Evolutionary conservation across 768 basidiomycete species (phyloP).

Genomic region (Boletus rubropictus): DNA sequence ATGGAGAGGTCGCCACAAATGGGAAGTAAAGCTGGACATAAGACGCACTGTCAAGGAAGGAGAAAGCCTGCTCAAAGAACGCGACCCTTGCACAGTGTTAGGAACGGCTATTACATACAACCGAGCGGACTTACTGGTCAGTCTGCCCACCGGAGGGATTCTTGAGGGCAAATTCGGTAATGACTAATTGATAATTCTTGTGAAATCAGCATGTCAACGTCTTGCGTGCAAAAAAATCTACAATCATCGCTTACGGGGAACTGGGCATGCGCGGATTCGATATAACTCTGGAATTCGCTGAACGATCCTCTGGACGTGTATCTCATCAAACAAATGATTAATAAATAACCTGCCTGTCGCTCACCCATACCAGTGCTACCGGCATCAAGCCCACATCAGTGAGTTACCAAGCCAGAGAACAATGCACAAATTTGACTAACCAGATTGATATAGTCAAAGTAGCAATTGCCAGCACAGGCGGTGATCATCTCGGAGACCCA

Average conservation of each 20-base stretch:
- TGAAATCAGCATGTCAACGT: neutral
- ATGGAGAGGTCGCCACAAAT: slow-evolving; percentile 31
- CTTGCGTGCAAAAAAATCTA: neutral
- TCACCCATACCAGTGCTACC: slow-evolving; percentile 30
- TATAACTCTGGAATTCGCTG: slow-evolving; percentile 24
- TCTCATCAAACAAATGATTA: neutral
- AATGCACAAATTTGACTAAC: slow-evolving; percentile 8
- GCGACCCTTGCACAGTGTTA: slow-evolving; percentile 21
- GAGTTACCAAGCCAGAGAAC: neutral
- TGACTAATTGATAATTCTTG: slow-evolving; percentile 23
- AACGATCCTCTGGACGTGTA: slow-evolving; percentile 19
- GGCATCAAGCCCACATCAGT: neutral
- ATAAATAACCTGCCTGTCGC: neutral
- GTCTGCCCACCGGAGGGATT: slow-evolving; percentile 29
- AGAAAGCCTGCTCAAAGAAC: slow-evolving; percentile 31
- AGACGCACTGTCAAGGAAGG: slow-evolving; percentile 31
- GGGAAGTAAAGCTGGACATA: slow-evolving; percentile 35
- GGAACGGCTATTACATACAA: neutral
- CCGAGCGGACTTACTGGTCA: slow-evolving; percentile 22
- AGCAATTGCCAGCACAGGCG: slow-evolving; percentile 33
- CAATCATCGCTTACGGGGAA: slow-evolving; percentile 23
- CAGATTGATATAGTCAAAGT: slow-evolving; percentile 33
- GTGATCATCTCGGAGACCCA: slow-evolving; percentile 34
- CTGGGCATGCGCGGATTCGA: slow-evolving; percentile 22
- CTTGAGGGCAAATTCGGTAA: slow-evolving; percentile 32